Evolutionary conservation across 2,329 filamentous ascomycete genomes (phyloP).

Genomic region (Xylaria polymorpha): DNA sequence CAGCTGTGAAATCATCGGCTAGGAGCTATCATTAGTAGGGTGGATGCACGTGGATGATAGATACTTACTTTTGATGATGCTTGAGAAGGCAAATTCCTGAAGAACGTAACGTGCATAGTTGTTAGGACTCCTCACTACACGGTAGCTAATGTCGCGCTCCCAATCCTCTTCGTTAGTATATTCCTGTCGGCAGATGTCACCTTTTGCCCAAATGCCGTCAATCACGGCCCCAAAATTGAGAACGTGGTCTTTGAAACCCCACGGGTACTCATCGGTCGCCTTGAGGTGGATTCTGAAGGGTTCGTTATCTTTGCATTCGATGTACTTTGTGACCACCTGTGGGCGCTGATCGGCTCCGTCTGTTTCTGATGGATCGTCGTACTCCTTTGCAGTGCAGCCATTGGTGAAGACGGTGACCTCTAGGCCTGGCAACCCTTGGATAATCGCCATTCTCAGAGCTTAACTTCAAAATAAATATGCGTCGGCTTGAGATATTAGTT

Average conservation of each 20-base stretch:
- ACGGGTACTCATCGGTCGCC: constrained; percentile 30
- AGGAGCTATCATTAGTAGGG: not conserved
- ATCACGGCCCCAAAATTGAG: constrained; percentile 37
- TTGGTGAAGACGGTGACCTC: constrained; percentile 43
- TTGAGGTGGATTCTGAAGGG: constrained; percentile 37
- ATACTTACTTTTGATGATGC: constrained; percentile 36
- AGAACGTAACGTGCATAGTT: constrained; percentile 5
- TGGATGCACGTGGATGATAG: not conserved
- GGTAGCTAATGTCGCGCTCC: constrained; percentile 20
- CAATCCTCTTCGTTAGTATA: constrained; percentile 9
- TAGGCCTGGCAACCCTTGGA: constrained; percentile 41
- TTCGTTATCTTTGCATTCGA: constrained; percentile 42
- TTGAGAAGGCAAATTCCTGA: constrained; percentile 41
- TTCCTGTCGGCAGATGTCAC: constrained; percentile 26
- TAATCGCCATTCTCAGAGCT: constrained; percentile 43
- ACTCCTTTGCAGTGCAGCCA: constrained; percentile 39
- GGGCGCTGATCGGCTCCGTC: not conserved
- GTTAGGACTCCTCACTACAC: constrained; percentile 13
- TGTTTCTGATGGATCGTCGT: constrained; percentile 34
- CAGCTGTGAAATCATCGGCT: constrained; percentile 33
- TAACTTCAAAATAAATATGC: not conserved
- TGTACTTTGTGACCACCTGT: constrained; percentile 29
- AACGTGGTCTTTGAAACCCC: constrained; percentile 24
- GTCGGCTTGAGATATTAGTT: not conserved
- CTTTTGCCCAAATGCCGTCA: constrained; percentile 39